Conservation (phyloP, 164 flowering plant genomes). For the Cinnamomum chago region DNA sequence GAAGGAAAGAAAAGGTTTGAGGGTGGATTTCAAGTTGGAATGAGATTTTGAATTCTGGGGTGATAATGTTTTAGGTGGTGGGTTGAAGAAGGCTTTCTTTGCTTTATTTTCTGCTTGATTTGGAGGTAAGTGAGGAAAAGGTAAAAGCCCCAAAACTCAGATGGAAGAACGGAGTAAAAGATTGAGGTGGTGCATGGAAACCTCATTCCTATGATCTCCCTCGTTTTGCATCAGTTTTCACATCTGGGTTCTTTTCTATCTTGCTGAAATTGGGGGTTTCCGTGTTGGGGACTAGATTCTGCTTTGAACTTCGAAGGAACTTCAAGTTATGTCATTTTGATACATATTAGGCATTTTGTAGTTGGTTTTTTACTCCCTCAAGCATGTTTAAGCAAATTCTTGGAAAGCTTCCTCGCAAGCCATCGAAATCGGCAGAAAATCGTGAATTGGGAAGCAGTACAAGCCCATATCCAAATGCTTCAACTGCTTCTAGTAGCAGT, state of each 20-base stretch:
- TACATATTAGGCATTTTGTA: neutral
- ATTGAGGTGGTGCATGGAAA: neutral
- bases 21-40: neutral
- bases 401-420: constrained; percentile 55
- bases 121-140: neutral
- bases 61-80: neutral
- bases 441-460: constrained; percentile 22
- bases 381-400: constrained; percentile 56
- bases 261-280: neutral
- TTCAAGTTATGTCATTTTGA: neutral
- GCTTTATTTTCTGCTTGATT: neutral
- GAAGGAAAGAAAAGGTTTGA: neutral
- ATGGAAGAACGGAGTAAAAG: neutral
- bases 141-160: neutral
- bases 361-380: constrained; percentile 1
- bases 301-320: neutral
- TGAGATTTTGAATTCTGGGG: neutral
- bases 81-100: neutral
- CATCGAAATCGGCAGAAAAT: constrained; percentile 43
- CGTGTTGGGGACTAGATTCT: neutral
- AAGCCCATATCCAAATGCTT: constrained; percentile 16
- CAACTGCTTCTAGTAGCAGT: constrained; percentile 30
- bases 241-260: neutral
- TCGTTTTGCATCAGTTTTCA: neutral
- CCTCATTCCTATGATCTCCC: neutral